Conservation (phyloP, 140 eudicot genomes). For the Erigeron philadelphicus region DNA sequence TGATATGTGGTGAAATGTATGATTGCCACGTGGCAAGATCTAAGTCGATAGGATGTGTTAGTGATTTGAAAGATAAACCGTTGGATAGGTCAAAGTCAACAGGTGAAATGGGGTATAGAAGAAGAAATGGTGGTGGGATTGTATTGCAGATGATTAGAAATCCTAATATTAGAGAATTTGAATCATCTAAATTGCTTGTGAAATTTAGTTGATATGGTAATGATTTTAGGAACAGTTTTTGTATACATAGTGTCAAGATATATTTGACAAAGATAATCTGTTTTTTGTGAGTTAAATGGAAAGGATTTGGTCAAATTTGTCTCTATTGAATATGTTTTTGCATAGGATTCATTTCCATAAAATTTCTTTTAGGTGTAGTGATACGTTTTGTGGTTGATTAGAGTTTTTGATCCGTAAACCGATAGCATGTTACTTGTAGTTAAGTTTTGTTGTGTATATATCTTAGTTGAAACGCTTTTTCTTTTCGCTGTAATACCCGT, state of each 20-base stretch:
- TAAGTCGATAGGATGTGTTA: conserved; percentile 51
- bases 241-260: background rate
- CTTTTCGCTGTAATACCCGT: no score
- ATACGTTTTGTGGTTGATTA: no score
- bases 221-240: no score
- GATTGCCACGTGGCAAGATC: conserved; percentile 41
- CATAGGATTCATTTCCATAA: no score
- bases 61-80: conserved; percentile 40
- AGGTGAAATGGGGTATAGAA: conserved; percentile 27
- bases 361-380: no score
- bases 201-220: conserved; percentile 18
- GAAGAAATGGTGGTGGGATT: conserved; percentile 27
- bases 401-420: no score
- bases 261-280: background rate
- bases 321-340: no score
- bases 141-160: conserved; percentile 36
- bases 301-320: no score
- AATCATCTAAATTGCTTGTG: conserved; percentile 57
- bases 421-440: no score
- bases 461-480: no score
- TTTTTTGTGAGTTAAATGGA: background rate
- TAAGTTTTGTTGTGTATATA: no score
- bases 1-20: conserved; percentile 9
- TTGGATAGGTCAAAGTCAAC: conserved; percentile 31
- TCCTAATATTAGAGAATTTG: conserved; percentile 45